Evolutionary conservation across 129 eudicot species (phyloP).

Genomic region (Oenanthe sinensis): DNA sequence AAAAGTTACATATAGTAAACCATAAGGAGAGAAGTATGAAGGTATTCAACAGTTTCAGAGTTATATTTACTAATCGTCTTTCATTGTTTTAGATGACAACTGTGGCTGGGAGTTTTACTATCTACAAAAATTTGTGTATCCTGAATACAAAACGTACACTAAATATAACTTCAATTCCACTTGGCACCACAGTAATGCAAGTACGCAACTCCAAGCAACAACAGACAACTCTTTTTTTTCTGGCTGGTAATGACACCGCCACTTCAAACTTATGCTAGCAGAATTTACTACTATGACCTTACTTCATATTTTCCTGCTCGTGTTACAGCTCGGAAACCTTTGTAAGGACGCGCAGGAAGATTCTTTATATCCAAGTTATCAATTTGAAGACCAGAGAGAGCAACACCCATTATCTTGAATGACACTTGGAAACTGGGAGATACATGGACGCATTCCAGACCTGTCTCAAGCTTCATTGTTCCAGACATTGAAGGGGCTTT

Average conservation of each 20-base stretch:
- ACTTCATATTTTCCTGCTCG: conserved; percentile 72
- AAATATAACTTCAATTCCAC: background rate
- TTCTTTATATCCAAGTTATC: conserved; percentile 70
- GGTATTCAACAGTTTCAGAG: background rate
- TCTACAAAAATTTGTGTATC: background rate
- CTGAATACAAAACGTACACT: background rate
- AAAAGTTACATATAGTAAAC: too few relatives aligned
- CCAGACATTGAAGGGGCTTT: conserved; percentile 84
- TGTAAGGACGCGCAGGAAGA: conserved; percentile 62
- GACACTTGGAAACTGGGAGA: conserved; percentile 68
- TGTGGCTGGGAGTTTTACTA: background rate
- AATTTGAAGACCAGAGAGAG: conserved; percentile 80
- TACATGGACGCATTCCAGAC: conserved; percentile 61
- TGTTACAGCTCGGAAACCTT: conserved; percentile 83
- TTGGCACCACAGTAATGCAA: background rate
- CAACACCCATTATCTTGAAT: conserved; percentile 79
- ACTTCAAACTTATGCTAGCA: background rate
- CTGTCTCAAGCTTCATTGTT: conserved; percentile 64
- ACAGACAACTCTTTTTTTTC: background rate
- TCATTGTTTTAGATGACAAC: background rate
- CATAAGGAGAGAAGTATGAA: background rate
- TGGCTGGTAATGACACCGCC: background rate
- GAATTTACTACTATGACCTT: conserved; percentile 37
- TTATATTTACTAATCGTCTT: background rate
- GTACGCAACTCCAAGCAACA: background rate